A percentile compares a stretch with the other conserved stretches of the same genome.
Conservation (phyloP, 2,329 filamentous ascomycete species). For the Zasmidium citrigriseum region DNA sequence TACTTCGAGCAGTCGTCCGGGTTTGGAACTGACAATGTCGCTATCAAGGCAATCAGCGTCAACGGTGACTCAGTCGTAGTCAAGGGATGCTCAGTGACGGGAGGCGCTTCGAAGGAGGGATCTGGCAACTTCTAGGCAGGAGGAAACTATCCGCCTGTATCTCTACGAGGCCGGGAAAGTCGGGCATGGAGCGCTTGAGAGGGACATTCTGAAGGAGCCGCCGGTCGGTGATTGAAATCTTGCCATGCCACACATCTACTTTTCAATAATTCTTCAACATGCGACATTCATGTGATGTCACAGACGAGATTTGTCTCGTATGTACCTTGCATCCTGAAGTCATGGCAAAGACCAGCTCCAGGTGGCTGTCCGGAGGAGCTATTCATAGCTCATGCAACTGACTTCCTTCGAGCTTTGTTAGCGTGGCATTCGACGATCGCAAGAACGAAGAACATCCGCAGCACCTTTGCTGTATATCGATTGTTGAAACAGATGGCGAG, state of each 20-base stretch:
- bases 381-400: neutral
- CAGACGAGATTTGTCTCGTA: neutral
- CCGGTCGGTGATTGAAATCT: too few species aligned
- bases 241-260: too few species aligned
- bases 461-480: neutral
- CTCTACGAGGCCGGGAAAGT: too few species aligned
- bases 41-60: constrained; percentile 57
- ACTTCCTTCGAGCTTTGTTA: neutral
- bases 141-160: too few species aligned
- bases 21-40: constrained; percentile 56
- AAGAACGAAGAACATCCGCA: neutral
- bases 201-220: too few species aligned
- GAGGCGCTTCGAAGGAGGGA: constrained; percentile 30
- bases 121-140: constrained; percentile 36
- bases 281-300: neutral
- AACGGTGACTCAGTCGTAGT: constrained; percentile 55
- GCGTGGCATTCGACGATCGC: neutral
- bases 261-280: too few species aligned
- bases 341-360: neutral
- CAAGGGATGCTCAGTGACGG: constrained; percentile 51
- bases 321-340: neutral
- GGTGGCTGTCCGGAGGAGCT: neutral
- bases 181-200: too few species aligned
- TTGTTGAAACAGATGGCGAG: neutral
- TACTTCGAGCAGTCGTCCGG: constrained; percentile 63